Base-by-base conservation (phyloP, 192 early-diverging fungal species). In the Oehlia diaphana region DNA sequence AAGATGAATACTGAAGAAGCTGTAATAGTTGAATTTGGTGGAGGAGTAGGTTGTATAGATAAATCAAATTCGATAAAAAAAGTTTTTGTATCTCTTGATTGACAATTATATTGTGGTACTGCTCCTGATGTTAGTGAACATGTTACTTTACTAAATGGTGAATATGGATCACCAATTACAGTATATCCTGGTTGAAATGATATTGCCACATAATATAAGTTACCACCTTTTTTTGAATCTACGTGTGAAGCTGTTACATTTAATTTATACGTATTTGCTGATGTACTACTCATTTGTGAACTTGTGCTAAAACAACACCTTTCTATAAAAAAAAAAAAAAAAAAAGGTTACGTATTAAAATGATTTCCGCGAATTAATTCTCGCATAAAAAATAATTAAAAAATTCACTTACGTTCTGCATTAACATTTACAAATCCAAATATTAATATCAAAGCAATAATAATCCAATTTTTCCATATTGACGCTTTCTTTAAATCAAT, bases 161-260 rank as follows among this genome's bases (percentile, higher is more conserved):
- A 58, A 33, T 9, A 58, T 58, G 72, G 72, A 28, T 31, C 3
- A 5, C 23, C 50, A 7, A 21, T 7, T 74, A 58, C 7, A 9
- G 0, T 2, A 50, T 74, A 74, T 31, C 33, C 47, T 33, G 16
- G n/a, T 28, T 44, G 28, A 58, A 74, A 58, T 58, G 47, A 9
- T n/a, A 74, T 28, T 26, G 28, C 5, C 28, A 42, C 50, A 42
- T 42, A 19, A 61, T 28, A 50, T 74, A 74, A 12, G 8, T 74
- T 28, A 35, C 61, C 61, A 28, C 12, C 10, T 28, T 61, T 28
- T 28, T 16, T 37, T 33, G 53, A 74, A 33, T 74, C 26, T 58
- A 61, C 33, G 9, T 74, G 72, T 58, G 72, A 74, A 19, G 72
- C 72, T 9, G 72, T 61, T 37, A 74, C 1, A 61, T 74, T 74